Evolutionary conservation across 2,329 filamentous ascomycete genomes (phyloP).

Genomic region (Arthroderma uncinatum): DNA sequence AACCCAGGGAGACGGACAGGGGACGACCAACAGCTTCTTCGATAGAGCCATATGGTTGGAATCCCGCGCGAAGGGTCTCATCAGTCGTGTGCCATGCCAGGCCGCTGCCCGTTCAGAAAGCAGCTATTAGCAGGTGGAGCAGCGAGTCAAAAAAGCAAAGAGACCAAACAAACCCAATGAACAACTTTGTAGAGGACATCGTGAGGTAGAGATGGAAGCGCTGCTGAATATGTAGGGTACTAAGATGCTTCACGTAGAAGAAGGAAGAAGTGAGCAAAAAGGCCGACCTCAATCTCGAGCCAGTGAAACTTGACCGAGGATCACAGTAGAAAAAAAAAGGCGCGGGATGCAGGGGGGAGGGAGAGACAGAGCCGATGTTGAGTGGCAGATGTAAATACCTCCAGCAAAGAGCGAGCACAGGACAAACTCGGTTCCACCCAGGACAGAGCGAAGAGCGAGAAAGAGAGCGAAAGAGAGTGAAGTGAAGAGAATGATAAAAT

Average conservation of each 20-base stretch:
- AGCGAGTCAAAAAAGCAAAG: slow-evolving; percentile 9
- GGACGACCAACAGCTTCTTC: slow-evolving; percentile 78
- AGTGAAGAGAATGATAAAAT: neutral
- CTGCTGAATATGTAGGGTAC: neutral
- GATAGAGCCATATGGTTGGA: slow-evolving; percentile 79
- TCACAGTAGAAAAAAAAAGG: neutral
- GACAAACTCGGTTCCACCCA: neutral
- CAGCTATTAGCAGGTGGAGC: slow-evolving; percentile 8
- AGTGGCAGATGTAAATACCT: neutral
- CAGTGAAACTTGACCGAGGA: neutral
- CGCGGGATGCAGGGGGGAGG: neutral
- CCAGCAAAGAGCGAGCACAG: neutral
- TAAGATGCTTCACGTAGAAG: neutral
- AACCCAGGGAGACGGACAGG: neutral
- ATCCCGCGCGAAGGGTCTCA: slow-evolving; percentile 72
- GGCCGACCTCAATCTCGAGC: neutral
- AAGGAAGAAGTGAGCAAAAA: neutral
- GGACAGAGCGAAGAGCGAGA: neutral
- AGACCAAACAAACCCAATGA: slow-evolving; percentile 69
- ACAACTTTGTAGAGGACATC: slow-evolving; percentile 51
- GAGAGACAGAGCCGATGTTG: neutral
- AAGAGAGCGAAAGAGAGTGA: neutral
- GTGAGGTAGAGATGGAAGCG: neutral
- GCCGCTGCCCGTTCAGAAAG: slow-evolving; percentile 48
- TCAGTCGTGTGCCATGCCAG: slow-evolving; percentile 98